phyloP scores from a whole-genome alignment of 495 filamentous ascomycete species.

The Parathielavia appendiculata region DNA sequence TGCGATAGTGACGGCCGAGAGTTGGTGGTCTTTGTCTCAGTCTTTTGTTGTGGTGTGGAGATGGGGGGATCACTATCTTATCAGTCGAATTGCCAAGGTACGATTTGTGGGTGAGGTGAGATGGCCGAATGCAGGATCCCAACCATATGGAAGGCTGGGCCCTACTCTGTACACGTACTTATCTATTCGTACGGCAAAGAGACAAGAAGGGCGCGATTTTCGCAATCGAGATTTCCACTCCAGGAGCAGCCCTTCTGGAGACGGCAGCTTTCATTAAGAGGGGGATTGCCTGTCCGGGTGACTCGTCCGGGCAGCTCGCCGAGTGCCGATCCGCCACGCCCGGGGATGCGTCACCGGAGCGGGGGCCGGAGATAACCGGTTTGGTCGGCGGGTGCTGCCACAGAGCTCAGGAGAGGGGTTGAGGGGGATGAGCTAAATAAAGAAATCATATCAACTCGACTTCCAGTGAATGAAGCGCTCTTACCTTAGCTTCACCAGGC shows the following conservation, averaged over 20 bases:
- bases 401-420: not conserved
- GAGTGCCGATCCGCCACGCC: not conserved
- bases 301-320: slow-evolving; percentile 5
- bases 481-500: not conserved
- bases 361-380: not conserved
- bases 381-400: not conserved
- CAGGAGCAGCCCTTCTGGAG: too few relatives aligned
- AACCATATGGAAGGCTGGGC: too few relatives aligned
- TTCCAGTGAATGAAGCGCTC: not conserved
- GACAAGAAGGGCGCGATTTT: too few relatives aligned
- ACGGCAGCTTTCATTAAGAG: not conserved
- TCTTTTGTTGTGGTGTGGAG: not conserved
- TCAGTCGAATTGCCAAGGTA: too few relatives aligned
- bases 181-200: too few relatives aligned
- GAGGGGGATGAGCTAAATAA: not conserved
- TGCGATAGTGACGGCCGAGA: not conserved
- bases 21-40: too few relatives aligned
- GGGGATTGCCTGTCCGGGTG: not conserved
- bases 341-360: not conserved
- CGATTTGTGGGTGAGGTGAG: not conserved
- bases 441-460: too few relatives aligned
- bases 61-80: not conserved
- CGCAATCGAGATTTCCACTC: too few relatives aligned
- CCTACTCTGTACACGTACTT: too few relatives aligned
- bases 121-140: not conserved